Evolutionary conservation across 2,329 filamentous ascomycete species (phyloP), one percentile per base, ranked within the genome.

Genomic region (Claviceps humidiphila): DNA sequence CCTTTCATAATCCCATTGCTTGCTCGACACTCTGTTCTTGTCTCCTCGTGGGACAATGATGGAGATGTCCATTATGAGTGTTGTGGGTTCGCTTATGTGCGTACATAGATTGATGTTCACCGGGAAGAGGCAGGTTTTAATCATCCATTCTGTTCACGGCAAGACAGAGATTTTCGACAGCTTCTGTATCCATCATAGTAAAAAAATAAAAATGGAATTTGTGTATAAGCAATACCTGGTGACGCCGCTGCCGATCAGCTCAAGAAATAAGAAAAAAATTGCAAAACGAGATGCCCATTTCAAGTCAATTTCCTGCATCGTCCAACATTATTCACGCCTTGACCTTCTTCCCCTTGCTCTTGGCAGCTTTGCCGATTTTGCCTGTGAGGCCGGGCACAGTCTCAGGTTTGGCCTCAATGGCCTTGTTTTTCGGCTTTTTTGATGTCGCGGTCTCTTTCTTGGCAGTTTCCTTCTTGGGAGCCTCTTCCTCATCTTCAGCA

Each of bases 61-160:
- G 43, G 24, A 11, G 5, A 24, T 24, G 49, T 51, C 37, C 40
- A 37, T 46, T 34, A 67, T 68, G 73, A 71, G 73, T 71, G 71
- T 69, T 66, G 68, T 70, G 72, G 77, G 76, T 81, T 81, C 77
- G 77, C 77, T 70, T 81, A 76, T 77, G 76, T 67, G 77, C 76
- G 71, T 65, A 80, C 75, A 81, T 75, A 26, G 14, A 22, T 24
- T 22, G 8, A 16, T 38, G 20, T n/a, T 11, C 6, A n/a, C 17
- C 11, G 30, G 30, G 30, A 34, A 34, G 30, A 34, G 9, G 30
- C 9, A 34, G 30, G 9, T 34, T 34, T 34, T 4, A 34, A 34
- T 4, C 1, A 34, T 34, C 30, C 30, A 11, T 34, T 34, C 9
- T 34, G 30, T 34, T 34, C 30, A 34, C 9, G 30, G 30, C 30